Evolutionary conservation across 2,329 filamentous ascomycete species (phyloP).

Genomic region (Penicillium sp.): DNA sequence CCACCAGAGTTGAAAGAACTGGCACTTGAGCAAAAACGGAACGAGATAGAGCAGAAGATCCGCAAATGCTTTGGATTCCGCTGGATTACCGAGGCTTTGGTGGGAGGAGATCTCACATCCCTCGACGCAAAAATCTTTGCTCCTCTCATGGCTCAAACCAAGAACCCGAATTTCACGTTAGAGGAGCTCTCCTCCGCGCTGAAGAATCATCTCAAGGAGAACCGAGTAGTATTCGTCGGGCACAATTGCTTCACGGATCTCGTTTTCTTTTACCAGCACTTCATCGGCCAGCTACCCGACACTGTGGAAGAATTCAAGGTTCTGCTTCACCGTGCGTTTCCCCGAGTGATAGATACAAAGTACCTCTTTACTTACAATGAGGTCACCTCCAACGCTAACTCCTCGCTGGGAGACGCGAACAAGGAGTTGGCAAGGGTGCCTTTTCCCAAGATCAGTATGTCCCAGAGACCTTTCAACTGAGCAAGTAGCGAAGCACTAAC

Average conservation of each 20-base stretch:
- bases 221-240: slow-evolving; percentile 52
- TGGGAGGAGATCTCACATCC: slow-evolving; percentile 38
- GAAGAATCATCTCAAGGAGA: slow-evolving; percentile 41
- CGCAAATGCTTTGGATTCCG: slow-evolving; percentile 40
- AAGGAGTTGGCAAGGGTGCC: slow-evolving; percentile 21
- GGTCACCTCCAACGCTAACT: slow-evolving; percentile 46
- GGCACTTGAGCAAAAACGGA: slow-evolving; percentile 24
- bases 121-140: slow-evolving; percentile 33
- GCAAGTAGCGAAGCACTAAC: slow-evolving; percentile 15
- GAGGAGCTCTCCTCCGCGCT: slow-evolving; percentile 29
- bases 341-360: slow-evolving; percentile 58
- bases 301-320: slow-evolving; percentile 51
- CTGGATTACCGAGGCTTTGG: slow-evolving; percentile 46
- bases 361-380: slow-evolving; percentile 57
- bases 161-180: slow-evolving; percentile 18
- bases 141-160: slow-evolving; percentile 16
- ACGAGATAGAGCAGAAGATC: slow-evolving; percentile 28
- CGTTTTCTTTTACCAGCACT: slow-evolving; percentile 57
- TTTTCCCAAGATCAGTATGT: slow-evolving; percentile 31
- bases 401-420: slow-evolving; percentile 30
- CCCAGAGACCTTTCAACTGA: neutral
- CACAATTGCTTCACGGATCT: slow-evolving; percentile 61
- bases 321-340: slow-evolving; percentile 51
- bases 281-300: slow-evolving; percentile 55
- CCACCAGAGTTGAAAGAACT: slow-evolving; percentile 35